Percentiles rank a stretch among this genome's conserved stretches.
These are phyloP conservation scores for Annulohypoxylon truncatum DNA, from an alignment of 2,329 filamentous ascomycete species.

Conservation along the genomic window DNA sequence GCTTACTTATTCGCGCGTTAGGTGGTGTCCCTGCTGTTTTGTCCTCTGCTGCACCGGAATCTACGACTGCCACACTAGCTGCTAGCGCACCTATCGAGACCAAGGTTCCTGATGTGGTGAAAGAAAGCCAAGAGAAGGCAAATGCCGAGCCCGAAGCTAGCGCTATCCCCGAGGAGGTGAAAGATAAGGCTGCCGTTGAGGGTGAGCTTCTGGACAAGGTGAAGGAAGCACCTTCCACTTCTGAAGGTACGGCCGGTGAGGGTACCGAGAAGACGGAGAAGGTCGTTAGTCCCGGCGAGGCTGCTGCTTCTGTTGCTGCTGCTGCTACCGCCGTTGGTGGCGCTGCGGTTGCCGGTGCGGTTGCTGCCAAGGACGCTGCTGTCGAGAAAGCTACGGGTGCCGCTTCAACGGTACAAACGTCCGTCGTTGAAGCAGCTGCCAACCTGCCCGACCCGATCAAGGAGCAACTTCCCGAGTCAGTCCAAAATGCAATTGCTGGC, in stretches of 20 bases:
- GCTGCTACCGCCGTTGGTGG: slow-evolving; percentile 56
- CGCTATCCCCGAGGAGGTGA: slow-evolving; percentile 71
- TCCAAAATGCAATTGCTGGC: slow-evolving; percentile 60
- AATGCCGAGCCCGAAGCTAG: slow-evolving; percentile 74
- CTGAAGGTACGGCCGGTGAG: slow-evolving; percentile 65
- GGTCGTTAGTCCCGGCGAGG: slow-evolving; percentile 56
- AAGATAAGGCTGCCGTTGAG: slow-evolving; percentile 78
- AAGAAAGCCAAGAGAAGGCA: slow-evolving; percentile 77
- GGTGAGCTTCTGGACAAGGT: slow-evolving; percentile 76
- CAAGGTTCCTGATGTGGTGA: slow-evolving; percentile 72
- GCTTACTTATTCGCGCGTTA: slow-evolving; percentile 32
- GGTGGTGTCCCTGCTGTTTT: slow-evolving; percentile 41
- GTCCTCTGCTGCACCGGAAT: slow-evolving; percentile 56
- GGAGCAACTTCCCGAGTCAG: slow-evolving; percentile 61
- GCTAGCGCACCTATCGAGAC: slow-evolving; percentile 58
- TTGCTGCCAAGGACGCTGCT: slow-evolving; percentile 56
- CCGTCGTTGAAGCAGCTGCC: slow-evolving; percentile 51
- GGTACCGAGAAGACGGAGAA: slow-evolving; percentile 65
- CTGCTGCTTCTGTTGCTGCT: slow-evolving; percentile 56
- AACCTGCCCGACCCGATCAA: slow-evolving; percentile 67
- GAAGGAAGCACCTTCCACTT: slow-evolving; percentile 67
- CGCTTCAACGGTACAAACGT: slow-evolving; percentile 47
- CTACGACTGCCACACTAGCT: slow-evolving; percentile 56
- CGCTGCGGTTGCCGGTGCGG: slow-evolving; percentile 51
- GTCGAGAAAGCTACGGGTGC: slow-evolving; percentile 56